Conservation (phyloP, 2,329 filamentous ascomycete species). For the Lomentospora prolificans region DNA sequence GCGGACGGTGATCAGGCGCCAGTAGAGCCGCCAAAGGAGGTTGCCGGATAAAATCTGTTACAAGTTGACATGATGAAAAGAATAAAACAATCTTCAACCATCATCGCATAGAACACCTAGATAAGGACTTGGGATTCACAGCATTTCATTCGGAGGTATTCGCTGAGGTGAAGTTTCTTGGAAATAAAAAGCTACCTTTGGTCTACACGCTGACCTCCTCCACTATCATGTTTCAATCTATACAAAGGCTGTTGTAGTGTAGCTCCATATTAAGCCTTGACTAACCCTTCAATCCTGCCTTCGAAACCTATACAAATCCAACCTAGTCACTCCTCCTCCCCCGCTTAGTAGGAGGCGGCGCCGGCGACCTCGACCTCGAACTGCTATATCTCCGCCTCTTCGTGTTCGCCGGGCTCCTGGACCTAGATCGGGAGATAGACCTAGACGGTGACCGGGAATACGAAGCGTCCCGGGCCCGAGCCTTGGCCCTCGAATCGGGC, state of each 20-base stretch:
- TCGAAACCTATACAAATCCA: not conserved
- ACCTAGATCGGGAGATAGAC: not conserved
- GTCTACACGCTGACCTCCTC: not conserved
- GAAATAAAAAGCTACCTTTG: not conserved
- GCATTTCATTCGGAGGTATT: no score
- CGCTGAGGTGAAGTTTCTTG: no score
- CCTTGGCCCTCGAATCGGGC: not conserved
- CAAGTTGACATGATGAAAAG: not conserved
- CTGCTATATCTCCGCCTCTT: slow-evolving; percentile 11
- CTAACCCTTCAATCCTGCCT: no score
- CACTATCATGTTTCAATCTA: not conserved
- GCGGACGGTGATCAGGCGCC: slow-evolving; percentile 5
- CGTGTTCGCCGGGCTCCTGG: slow-evolving; percentile 5
- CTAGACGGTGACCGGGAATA: slow-evolving; percentile 11
- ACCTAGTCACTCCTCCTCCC: slow-evolving; percentile 9
- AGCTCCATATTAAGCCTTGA: no score
- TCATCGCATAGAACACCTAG: no score
- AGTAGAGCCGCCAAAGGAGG: slow-evolving; percentile 11
- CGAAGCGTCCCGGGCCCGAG: slow-evolving; percentile 10
- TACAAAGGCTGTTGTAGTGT: not conserved
- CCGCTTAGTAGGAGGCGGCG: slow-evolving; percentile 11
- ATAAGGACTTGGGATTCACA: not conserved
- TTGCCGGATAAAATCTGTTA: slow-evolving; percentile 3
- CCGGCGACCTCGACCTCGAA: slow-evolving; percentile 7
- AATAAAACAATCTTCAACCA: not conserved